Base-by-base conservation (phyloP, 106 monocot genomes). In the Dendrobium chrysotoxum region DNA sequence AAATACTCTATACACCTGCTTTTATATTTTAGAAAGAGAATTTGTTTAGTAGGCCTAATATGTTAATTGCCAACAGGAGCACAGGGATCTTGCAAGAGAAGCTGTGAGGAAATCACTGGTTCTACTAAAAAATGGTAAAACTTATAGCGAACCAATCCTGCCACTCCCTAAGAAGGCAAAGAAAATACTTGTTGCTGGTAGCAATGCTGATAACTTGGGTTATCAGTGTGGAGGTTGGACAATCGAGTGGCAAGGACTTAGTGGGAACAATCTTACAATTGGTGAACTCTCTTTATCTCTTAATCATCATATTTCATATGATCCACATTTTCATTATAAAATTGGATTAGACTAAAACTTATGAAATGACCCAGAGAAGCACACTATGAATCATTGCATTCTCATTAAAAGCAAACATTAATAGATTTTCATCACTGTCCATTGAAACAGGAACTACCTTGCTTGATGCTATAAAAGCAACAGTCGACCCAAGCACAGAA, bases 191-290 rank as follows among this genome's bases (percentile, higher is more conserved):
- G 80, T 90, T n/a, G 88, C 90, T 0, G 90, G 90, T 4, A 80
- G 73, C 55, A 88, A 90, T 82, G 90, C 90, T 12, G 68, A 90
- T 57, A 84, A 90, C 75, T 75, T 90, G 50, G 90, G 90, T 0
- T 86, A 81, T 28, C 90, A 90, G 46, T 90, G 90, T n/a, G 90
- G 90, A 13, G 90, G 90, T 5, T 90, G 90, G 90, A 90, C 90
- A 2, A 83, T 84, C 9, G 77, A 79, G 9, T 90, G 90, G 90
- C 90, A 90, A 80, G 90, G 90, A n/a, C 44, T 78, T 12, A 58
- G 82, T 6, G 90, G 90, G 25, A 90, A 90, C 75, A 88, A 87
- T 18, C 58, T 83, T 53, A 88, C 90, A 12, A 46, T 77, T 7
- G 90, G 87, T 90, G 50, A 25, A 3, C 28, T 31, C 12, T 18